These are phyloP conservation scores for Ilex paraguariensis DNA, from an alignment of 305 asterid genomes.

Conservation along the genomic window DNA sequence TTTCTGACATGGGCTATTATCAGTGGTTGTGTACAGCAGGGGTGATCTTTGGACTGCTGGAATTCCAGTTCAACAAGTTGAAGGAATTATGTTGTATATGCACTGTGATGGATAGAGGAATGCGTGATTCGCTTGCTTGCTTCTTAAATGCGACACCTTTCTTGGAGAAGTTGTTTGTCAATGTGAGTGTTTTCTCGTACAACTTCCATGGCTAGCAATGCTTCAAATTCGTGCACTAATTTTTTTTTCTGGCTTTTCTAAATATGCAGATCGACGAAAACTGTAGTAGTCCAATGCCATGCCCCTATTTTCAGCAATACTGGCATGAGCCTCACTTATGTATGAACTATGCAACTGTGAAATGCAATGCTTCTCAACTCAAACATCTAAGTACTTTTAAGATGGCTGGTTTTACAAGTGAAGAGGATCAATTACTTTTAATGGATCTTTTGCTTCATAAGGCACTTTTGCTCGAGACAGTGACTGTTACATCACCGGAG, in stretches of 20 bases:
- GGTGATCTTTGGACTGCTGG: slow-evolving; percentile 25
- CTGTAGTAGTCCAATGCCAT: not conserved
- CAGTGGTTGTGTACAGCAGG: slow-evolving; percentile 28
- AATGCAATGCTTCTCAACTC: slow-evolving; percentile 16
- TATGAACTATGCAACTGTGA: slow-evolving; percentile 27
- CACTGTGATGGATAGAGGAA: slow-evolving; percentile 12
- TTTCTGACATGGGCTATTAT: no score
- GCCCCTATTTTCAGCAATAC: slow-evolving; percentile 7
- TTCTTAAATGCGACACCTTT: slow-evolving; percentile 20
- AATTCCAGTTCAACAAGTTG: slow-evolving; percentile 20
- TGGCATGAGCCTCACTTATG: slow-evolving; percentile 42
- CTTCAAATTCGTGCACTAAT: not conserved
- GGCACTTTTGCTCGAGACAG: no score
- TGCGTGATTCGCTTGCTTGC: slow-evolving; percentile 16
- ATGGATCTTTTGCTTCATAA: slow-evolving; percentile 22
- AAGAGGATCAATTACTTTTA: slow-evolving; percentile 10
- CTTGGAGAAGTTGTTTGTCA: slow-evolving; percentile 9
- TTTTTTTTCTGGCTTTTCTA: not conserved
- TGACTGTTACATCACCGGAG: no score
- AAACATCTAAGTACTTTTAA: slow-evolving; percentile 7
- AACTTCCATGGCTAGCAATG: no score
- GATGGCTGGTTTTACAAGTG: slow-evolving; percentile 11
- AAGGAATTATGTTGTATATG: slow-evolving; percentile 16
- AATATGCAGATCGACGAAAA: slow-evolving; percentile 5
- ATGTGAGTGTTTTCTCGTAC: slow-evolving; percentile 8